Percentiles rank a stretch among this genome's conserved stretches.
Conservation (phyloP, 2,329 filamentous ascomycete genomes). For the Stemphylium vesicarium region DNA sequence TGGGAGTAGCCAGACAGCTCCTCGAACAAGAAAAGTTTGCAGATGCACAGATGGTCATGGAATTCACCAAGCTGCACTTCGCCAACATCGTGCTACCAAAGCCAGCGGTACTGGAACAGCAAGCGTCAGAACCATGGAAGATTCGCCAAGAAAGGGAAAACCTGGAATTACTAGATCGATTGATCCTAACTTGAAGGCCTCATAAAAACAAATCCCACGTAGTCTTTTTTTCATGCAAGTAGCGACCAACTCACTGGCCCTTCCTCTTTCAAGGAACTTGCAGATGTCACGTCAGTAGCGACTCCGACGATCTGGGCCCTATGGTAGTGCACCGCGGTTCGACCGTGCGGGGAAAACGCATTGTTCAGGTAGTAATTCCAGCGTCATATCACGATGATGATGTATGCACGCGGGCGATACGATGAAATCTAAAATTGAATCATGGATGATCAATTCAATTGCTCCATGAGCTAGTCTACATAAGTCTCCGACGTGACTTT, state of each 20-base stretch:
- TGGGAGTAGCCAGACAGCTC: slow-evolving; percentile 39
- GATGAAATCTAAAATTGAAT: not conserved
- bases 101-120: slow-evolving; percentile 4
- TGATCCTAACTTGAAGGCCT: slow-evolving; percentile 26
- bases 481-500: slow-evolving; percentile 20
- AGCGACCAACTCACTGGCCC: not conserved
- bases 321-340: slow-evolving; percentile 11
- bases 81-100: slow-evolving; percentile 37
- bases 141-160: slow-evolving; percentile 26
- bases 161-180: slow-evolving; percentile 34
- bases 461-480: slow-evolving; percentile 19
- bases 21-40: slow-evolving; percentile 36
- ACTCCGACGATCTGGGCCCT: not conserved
- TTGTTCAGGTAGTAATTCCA: not conserved
- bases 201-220: not conserved
- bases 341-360: slow-evolving; percentile 7
- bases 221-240: not conserved
- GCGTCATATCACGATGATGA: not conserved
- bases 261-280: not conserved
- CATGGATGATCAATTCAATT: not conserved
- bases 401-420: not conserved
- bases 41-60: slow-evolving; percentile 39
- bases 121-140: slow-evolving; percentile 2
- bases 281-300: slow-evolving; percentile 1
- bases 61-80: slow-evolving; percentile 40